Conservation (phyloP, 257 asterid species). For the Gentiana macrophylla region DNA sequence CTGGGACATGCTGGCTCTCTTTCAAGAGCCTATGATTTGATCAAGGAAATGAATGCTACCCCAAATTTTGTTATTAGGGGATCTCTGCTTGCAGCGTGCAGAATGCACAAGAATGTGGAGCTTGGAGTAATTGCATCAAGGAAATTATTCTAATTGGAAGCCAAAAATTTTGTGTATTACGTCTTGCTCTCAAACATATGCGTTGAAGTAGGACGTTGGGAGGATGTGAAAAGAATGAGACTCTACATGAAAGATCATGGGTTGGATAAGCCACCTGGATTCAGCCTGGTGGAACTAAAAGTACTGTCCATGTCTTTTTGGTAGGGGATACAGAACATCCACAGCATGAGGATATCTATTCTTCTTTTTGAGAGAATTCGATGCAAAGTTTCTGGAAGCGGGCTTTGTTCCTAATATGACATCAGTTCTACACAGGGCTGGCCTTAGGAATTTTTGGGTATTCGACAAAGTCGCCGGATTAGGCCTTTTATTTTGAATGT, state of each 20-base stretch:
- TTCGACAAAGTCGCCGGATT: no score
- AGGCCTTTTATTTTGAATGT: no score
- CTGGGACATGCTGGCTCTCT: constrained; percentile 47
- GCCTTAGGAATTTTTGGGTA: no score
- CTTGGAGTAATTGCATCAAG: constrained; percentile 38
- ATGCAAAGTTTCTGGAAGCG: constrained; percentile 51
- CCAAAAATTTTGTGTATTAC: constrained; percentile 34
- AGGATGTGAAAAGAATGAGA: constrained; percentile 29
- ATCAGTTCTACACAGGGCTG: constrained; percentile 76
- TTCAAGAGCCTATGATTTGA: constrained; percentile 42
- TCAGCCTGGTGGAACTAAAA: constrained; percentile 19
- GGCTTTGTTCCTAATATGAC: constrained; percentile 20
- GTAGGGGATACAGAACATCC: constrained; percentile 5
- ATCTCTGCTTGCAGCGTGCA: constrained; percentile 48
- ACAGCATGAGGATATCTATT: constrained; percentile 23
- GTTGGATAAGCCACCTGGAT: constrained; percentile 33
- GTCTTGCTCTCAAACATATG: constrained; percentile 38
- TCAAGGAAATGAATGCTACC: constrained; percentile 35
- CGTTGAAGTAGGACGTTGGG: constrained; percentile 44
- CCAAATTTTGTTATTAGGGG: constrained; percentile 33
- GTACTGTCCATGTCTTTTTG: neutral
- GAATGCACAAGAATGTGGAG: constrained; percentile 35
- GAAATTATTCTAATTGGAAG: constrained; percentile 39
- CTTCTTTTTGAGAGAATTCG: constrained; percentile 43
- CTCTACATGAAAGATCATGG: constrained; percentile 33